Evolutionary conservation across 768 basidiomycete genomes (phyloP).

Genomic region (Lentinus brumalis): DNA sequence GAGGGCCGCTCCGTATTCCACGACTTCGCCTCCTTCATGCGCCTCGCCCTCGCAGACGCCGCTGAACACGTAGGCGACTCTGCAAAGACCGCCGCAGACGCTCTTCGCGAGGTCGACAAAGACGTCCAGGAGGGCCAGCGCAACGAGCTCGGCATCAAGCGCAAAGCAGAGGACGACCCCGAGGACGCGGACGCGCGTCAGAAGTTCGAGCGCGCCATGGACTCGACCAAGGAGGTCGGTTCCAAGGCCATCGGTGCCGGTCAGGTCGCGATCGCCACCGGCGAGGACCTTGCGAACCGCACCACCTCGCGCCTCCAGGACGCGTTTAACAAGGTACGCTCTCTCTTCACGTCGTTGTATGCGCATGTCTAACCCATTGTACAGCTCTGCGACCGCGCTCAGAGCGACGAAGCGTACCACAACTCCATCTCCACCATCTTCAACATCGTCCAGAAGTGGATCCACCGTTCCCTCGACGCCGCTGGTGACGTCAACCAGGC

Average conservation of each 20-base stretch:
- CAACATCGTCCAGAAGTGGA: conserved; percentile 55
- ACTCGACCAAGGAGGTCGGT: conserved; percentile 59
- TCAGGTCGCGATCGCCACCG: conserved; percentile 44
- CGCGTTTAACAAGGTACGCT: conserved; percentile 53
- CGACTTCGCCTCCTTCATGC: conserved; percentile 66
- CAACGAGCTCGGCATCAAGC: conserved; percentile 55
- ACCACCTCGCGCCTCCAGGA: conserved; percentile 47
- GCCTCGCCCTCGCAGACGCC: conserved; percentile 66
- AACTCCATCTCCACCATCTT: conserved; percentile 60
- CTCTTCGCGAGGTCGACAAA: conserved; percentile 54
- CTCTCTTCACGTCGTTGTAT: neutral
- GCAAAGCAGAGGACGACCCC: conserved; percentile 46
- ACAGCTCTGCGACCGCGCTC: conserved; percentile 67
- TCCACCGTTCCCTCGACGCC: conserved; percentile 52
- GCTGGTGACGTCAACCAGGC: conserved; percentile 45
- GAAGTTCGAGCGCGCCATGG: conserved; percentile 69
- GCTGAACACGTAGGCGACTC: conserved; percentile 58
- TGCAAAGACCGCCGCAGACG: conserved; percentile 54
- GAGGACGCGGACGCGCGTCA: conserved; percentile 46
- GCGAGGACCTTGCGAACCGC: conserved; percentile 47
- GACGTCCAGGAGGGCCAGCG: conserved; percentile 64
- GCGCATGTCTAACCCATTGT: neutral
- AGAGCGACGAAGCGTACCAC: conserved; percentile 60
- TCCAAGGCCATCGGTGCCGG: conserved; percentile 55
- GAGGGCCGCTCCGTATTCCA: conserved; percentile 56